Conservation (phyloP, 371 early-diverging fungal species). For the Mortierella sp. region DNA sequence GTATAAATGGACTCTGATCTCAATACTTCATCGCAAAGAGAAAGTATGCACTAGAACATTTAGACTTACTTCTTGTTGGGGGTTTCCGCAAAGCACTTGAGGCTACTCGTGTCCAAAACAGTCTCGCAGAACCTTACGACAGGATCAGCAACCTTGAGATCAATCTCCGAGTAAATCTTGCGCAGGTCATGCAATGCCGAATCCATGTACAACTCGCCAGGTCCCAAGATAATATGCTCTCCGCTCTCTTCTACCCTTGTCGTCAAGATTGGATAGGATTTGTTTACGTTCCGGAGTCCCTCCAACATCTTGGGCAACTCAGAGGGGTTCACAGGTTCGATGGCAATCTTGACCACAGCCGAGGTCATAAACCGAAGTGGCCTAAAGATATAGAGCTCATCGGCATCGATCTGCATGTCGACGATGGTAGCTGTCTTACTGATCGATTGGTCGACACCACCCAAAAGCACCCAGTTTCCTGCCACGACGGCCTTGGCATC, state of each 20-base stretch:
- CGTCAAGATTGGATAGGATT: conserved; percentile 91
- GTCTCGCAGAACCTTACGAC: conserved; percentile 97
- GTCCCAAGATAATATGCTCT: conserved; percentile 93
- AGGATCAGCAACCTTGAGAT: conserved; percentile 96
- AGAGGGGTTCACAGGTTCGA: conserved; percentile 96
- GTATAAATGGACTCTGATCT: neutral
- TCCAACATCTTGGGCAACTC: conserved; percentile 98
- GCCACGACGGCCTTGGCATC: conserved; percentile 81
- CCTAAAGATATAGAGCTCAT: conserved; percentile 85
- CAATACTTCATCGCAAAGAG: neutral
- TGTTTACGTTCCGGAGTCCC: conserved; percentile 93
- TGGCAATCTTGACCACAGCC: conserved; percentile 92
- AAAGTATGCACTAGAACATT: neutral
- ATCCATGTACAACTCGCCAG: conserved; percentile 96
- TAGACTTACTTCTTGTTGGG: conserved; percentile 93
- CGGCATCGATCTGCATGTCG: conserved; percentile 57
- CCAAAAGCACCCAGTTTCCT: conserved; percentile 92
- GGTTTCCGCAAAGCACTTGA: conserved; percentile 96
- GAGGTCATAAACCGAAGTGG: conserved; percentile 87
- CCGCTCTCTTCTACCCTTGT: conserved; percentile 98
- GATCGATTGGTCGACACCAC: conserved; percentile 92
- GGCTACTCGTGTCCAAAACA: conserved; percentile 91
- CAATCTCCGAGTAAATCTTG: conserved; percentile 93
- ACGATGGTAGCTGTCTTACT: conserved; percentile 93
- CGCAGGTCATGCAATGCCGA: conserved; percentile 96